Evolutionary conservation across 202 grass and related monocot species (phyloP).

Genomic region (Cymbopogon flexuosus): DNA sequence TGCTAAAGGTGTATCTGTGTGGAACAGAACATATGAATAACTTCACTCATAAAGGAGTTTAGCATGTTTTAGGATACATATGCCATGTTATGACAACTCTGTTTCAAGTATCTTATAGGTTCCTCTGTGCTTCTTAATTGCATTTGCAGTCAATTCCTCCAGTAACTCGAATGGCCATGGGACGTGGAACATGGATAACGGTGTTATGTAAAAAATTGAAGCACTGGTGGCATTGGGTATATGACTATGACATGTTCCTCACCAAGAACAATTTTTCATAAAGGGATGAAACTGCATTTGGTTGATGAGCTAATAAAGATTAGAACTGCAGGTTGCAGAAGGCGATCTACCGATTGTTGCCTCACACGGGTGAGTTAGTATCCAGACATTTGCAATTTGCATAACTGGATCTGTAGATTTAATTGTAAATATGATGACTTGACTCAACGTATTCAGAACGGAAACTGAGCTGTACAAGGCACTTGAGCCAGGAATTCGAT

Average conservation of each 20-base stretch:
- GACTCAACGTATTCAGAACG: constrained; percentile 36
- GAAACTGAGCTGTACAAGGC: constrained; percentile 74
- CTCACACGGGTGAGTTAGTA: constrained; percentile 72
- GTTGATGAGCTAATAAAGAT: constrained; percentile 41
- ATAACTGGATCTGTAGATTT: constrained; percentile 19
- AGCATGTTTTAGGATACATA: not conserved
- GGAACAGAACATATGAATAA: not conserved
- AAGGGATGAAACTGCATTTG: constrained; percentile 26
- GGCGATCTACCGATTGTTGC: constrained; percentile 72
- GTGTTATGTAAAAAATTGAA: constrained; percentile 86
- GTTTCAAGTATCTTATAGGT: constrained; percentile 2
- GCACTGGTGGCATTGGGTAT: constrained; percentile 98
- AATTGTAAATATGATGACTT: constrained; percentile 15
- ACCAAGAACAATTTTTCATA: constrained; percentile 17
- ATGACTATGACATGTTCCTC: constrained; percentile 11
- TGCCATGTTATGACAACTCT: not conserved
- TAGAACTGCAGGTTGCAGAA: constrained; percentile 73
- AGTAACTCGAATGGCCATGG: constrained; percentile 67
- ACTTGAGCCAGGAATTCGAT: constrained; percentile 78
- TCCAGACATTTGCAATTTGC: not conserved
- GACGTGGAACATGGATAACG: constrained; percentile 68
- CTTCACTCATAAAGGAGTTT: not conserved
- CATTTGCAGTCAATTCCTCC: constrained; percentile 76
- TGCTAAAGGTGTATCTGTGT: not conserved
- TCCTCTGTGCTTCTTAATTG: constrained; percentile 11